Evolutionary conservation across 2,329 filamentous ascomycete genomes (phyloP), one percentile per base, ranked within the genome.

Genomic region (Hawksworthiomyces lignivorus): DNA sequence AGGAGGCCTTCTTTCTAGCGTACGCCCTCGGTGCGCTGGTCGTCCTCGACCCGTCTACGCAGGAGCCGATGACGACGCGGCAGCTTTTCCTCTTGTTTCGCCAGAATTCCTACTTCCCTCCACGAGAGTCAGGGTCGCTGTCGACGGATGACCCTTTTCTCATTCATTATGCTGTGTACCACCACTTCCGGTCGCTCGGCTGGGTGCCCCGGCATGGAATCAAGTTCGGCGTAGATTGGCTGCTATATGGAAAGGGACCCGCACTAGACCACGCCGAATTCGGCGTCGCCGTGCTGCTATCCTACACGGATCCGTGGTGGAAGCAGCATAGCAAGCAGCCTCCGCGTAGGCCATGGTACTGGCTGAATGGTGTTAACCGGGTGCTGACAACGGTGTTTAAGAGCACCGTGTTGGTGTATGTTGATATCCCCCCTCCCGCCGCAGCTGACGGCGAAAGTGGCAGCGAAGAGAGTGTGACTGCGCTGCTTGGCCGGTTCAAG

Each of bases 261-360:
- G 90, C 92, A 0, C 97, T 98, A 60, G 81, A 87, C 18, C 92
- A 98, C 57, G 92, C 92, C 18, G 88, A 97, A 56, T 98, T 96
- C 57, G 89, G 87, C 1, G 66, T 96, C 32, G 71, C 90, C 19
- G 78, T 98, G 30, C 58, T 97, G 4, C 90, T 92, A 0, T 82
- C 87, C 0, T 97, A 94, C 57, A 80, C 73, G 0, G 69, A 92
- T 56, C 57, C 75, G 0, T 80, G 82, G 55, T 96, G 89, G 88
- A 73, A 75, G 32, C 57, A 68, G 37, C 66, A 70, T 29, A 58
- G 59, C 33, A 12, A 5, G 9, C 5, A 12, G 19, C 5, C 18
- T 21, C 37, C 14, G 15, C 20, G 39, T 10, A 70, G 67, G 54
- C 72, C 75, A 12, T 94, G 87, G 87, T 77, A 82, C 55, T 89